Percentiles rank a stretch among this genome's conserved stretches.
These are phyloP conservation scores for Tricholoma saponaceum DNA, from an alignment of 768 basidiomycete species.

Conservation along the genomic window DNA sequence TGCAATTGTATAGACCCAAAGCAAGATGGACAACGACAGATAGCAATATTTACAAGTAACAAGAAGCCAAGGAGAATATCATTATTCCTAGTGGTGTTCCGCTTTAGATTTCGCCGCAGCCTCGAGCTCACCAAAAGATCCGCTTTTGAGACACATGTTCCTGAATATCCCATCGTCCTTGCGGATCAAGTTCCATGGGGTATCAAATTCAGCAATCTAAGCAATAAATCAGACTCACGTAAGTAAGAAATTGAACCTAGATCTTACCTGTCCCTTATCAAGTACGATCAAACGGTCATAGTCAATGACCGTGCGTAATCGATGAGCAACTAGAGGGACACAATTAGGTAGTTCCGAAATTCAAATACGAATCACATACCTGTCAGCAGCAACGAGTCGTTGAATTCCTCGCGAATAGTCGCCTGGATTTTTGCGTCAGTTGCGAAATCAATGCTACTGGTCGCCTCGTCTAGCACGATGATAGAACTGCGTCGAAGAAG, in stretches of 20 bases:
- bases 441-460: slow-evolving; percentile 81
- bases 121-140: slow-evolving; percentile 21
- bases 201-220: slow-evolving; percentile 64
- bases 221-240: background rate
- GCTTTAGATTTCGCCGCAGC: slow-evolving; percentile 17
- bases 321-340: slow-evolving; percentile 55
- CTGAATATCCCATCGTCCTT: slow-evolving; percentile 52
- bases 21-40: background rate
- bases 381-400: slow-evolving; percentile 66
- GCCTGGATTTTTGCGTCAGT: slow-evolving; percentile 90
- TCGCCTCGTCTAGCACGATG: slow-evolving; percentile 80
- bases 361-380: slow-evolving; percentile 35
- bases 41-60: background rate
- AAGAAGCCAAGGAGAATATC: background rate
- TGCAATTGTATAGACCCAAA: background rate
- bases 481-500: slow-evolving; percentile 67
- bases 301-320: slow-evolving; percentile 75
- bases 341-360: background rate
- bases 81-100: background rate
- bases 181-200: slow-evolving; percentile 62
- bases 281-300: slow-evolving; percentile 77
- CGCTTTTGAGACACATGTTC: slow-evolving; percentile 23
- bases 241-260: background rate
- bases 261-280: slow-evolving; percentile 57
- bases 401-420: slow-evolving; percentile 85